phyloP scores from a whole-genome alignment of 352 stramenopile genomes.

The Phytophthora citricola region DNA sequence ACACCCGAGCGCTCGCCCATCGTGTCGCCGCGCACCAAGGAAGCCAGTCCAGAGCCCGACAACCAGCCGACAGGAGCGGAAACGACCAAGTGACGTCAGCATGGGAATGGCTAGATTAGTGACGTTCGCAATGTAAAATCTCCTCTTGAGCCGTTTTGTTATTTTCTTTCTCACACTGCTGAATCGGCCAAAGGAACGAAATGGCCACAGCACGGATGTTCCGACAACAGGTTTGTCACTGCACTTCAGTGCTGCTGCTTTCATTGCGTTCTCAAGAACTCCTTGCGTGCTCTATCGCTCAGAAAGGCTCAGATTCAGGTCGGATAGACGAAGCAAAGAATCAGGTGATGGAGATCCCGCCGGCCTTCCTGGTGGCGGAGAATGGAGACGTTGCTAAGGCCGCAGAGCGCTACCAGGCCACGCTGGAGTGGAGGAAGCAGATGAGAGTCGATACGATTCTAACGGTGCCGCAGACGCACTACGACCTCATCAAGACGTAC shows the following conservation, averaged over 20 bases:
- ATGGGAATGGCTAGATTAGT: slow-evolving; percentile 15
- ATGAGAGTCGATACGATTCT: slow-evolving; percentile 77
- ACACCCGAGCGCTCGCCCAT: slow-evolving; percentile 32
- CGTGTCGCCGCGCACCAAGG: slow-evolving; percentile 27
- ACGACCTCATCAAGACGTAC: slow-evolving; percentile 74
- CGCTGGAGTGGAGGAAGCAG: slow-evolving; percentile 76
- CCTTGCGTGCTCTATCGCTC: slow-evolving; percentile 17
- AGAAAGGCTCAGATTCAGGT: slow-evolving; percentile 34
- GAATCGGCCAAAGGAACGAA: slow-evolving; percentile 15
- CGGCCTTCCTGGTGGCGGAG: slow-evolving; percentile 73
- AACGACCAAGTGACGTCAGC: slow-evolving; percentile 21
- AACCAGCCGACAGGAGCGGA: slow-evolving; percentile 25
- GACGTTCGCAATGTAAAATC: slow-evolving; percentile 34
- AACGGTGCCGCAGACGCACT: slow-evolving; percentile 56
- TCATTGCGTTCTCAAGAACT: slow-evolving; percentile 15
- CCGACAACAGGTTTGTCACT: slow-evolving; percentile 19
- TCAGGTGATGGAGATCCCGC: slow-evolving; percentile 32
- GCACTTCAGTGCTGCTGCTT: slow-evolving; percentile 1
- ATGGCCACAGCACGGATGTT: slow-evolving; percentile 8
- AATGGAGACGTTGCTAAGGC: slow-evolving; percentile 67
- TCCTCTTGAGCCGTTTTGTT: slow-evolving; percentile 11
- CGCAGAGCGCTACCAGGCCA: slow-evolving; percentile 64
- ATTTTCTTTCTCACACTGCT: slow-evolving; percentile 7
- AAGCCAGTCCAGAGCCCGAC: slow-evolving; percentile 32
- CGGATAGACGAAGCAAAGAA: slow-evolving; percentile 26